Percentiles rank a stretch among this genome's conserved stretches.
Evolutionary conservation across 2,329 filamentous ascomycete species (phyloP).

Genomic region (Trichoderma gracile): DNA sequence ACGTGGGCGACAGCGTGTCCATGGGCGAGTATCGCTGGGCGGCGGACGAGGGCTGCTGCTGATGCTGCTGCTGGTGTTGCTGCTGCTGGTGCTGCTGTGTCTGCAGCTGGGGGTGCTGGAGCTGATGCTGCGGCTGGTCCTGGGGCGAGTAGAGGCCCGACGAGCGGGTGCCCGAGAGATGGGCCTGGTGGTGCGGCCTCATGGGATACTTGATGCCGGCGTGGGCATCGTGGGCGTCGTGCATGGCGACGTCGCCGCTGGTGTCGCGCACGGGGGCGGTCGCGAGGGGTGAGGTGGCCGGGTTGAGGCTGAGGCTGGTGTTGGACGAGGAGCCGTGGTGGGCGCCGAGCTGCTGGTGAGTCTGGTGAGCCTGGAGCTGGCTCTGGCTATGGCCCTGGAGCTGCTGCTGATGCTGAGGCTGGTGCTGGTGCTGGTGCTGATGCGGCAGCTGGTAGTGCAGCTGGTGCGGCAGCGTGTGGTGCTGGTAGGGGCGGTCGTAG

Average conservation of each 20-base stretch:
- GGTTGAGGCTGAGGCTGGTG: constrained; percentile 48
- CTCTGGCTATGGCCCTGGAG: background rate
- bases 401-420: background rate
- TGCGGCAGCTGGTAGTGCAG: constrained; percentile 23
- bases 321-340: constrained; percentile 44
- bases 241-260: constrained; percentile 80
- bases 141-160: constrained; percentile 70
- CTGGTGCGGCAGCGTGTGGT: constrained; percentile 14
- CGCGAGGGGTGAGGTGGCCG: constrained; percentile 57
- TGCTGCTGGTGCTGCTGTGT: background rate
- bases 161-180: constrained; percentile 55
- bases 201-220: constrained; percentile 83
- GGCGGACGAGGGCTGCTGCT: constrained; percentile 67
- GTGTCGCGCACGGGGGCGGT: constrained; percentile 59
- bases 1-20: constrained; percentile 80
- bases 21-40: constrained; percentile 95
- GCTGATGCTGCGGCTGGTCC: constrained; percentile 36
- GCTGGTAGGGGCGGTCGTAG: constrained; percentile 14
- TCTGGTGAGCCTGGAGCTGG: constrained; percentile 49
- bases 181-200: constrained; percentile 74
- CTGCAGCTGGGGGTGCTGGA: background rate
- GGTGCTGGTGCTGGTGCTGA: background rate
- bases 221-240: constrained; percentile 80
- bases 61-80: constrained; percentile 33
- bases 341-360: constrained; percentile 42